Evolutionary conservation across 805 yeast genomes (phyloP).

Genomic region (Pichia ethanolica): DNA sequence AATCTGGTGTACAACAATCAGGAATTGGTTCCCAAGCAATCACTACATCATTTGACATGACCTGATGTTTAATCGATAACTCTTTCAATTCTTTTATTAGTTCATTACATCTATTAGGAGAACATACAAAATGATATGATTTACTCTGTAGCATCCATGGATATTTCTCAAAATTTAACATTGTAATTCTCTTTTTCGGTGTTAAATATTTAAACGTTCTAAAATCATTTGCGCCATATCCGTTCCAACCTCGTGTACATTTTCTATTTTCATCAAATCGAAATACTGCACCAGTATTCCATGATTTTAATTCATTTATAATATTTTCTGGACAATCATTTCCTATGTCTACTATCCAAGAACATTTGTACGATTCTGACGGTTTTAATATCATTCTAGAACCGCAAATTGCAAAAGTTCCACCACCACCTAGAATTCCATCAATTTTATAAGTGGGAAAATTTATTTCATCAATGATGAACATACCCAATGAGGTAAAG

Average conservation of each 20-base stretch:
- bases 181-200: constrained; percentile 52
- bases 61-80: background rate
- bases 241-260: constrained; percentile 80
- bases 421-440: constrained; percentile 84
- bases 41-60: constrained; percentile 23
- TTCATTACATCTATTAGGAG: constrained; percentile 51
- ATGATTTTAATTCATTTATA: constrained; percentile 38
- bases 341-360: constrained; percentile 77
- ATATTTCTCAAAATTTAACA: constrained; percentile 42
- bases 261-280: constrained; percentile 44
- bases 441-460: constrained; percentile 36
- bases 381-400: constrained; percentile 48
- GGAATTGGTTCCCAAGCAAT: constrained; percentile 87
- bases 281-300: constrained; percentile 57
- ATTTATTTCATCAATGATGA: constrained; percentile 81
- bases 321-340: constrained; percentile 57
- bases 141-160: constrained; percentile 32
- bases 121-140: constrained; percentile 67
- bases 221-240: constrained; percentile 56
- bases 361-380: constrained; percentile 31
- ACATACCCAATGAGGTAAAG: constrained; percentile 76
- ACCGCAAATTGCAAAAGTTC: constrained; percentile 73
- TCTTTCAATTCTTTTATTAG: constrained; percentile 33
- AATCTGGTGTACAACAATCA: constrained; percentile 52
- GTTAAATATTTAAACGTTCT: constrained; percentile 55